Percentiles rank a stretch among this genome's conserved stretches.
phyloP scores from a whole-genome alignment of 805 yeast genomes.

The Schizosaccharomyces lindneri region DNA sequence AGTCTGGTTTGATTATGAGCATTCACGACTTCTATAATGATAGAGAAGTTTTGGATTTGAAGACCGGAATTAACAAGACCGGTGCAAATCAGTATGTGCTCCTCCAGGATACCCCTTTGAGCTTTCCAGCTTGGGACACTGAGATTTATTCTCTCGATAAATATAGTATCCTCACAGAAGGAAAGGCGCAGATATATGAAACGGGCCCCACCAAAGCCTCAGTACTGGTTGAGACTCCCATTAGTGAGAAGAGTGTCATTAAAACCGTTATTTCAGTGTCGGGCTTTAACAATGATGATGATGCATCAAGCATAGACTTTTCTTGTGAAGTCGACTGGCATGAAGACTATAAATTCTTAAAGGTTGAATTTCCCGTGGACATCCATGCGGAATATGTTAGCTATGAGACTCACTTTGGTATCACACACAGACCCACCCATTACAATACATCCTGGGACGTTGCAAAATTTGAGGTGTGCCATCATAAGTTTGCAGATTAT shows the following conservation, averaged over 20 bases:
- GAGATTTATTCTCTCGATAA: constrained; percentile 69
- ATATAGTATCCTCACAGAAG: constrained; percentile 24
- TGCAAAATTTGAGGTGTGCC: constrained; percentile 88
- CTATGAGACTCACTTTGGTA: constrained; percentile 85
- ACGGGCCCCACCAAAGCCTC: constrained; percentile 37
- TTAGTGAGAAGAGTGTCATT: constrained; percentile 45
- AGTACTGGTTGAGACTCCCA: constrained; percentile 27
- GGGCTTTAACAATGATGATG: constrained; percentile 11
- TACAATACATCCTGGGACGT: constrained; percentile 89
- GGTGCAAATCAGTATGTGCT: constrained; percentile 59
- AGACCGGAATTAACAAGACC: constrained; percentile 20
- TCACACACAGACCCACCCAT: constrained; percentile 80
- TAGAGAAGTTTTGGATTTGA: constrained; percentile 25
- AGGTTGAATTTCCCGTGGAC: constrained; percentile 85
- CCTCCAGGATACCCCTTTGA: constrained; percentile 74
- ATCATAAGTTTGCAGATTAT: constrained; percentile 80
- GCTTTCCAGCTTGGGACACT: constrained; percentile 95
- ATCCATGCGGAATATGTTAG: constrained; percentile 51
- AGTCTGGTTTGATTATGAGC: constrained; percentile 11
- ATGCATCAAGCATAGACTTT: constrained; percentile 22
- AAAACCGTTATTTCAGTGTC: constrained; percentile 21
- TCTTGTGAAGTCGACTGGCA: constrained; percentile 58
- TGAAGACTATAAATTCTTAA: constrained; percentile 65
- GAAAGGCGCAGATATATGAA: constrained; percentile 18
- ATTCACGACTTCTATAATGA: constrained; percentile 32